Evolutionary conservation across 2,329 filamentous ascomycete species (phyloP).

Genomic region (Sclerotinia sclerotiorum): DNA sequence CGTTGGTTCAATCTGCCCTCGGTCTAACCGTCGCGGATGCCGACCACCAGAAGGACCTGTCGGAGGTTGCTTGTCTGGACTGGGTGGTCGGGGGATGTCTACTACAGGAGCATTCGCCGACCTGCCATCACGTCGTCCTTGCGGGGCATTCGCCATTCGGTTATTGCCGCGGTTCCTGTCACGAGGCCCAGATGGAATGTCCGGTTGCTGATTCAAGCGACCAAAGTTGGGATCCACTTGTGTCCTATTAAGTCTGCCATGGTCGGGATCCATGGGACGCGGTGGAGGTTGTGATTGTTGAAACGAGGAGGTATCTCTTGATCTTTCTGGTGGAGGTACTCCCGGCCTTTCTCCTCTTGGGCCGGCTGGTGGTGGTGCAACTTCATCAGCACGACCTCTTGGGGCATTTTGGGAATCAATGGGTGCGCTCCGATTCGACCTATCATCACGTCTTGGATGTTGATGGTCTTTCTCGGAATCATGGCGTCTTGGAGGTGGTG

Average conservation of each 20-base stretch:
- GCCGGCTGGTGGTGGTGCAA: slow-evolving; percentile 37
- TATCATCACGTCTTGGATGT: slow-evolving; percentile 39
- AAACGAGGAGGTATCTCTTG: slow-evolving; percentile 41
- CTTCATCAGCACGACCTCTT: slow-evolving; percentile 34
- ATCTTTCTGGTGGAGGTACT: slow-evolving; percentile 42
- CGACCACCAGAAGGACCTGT: slow-evolving; percentile 40
- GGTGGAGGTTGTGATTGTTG: slow-evolving; percentile 41
- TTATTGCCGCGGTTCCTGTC: slow-evolving; percentile 47
- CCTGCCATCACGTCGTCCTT: slow-evolving; percentile 32
- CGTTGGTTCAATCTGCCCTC: slow-evolving; percentile 35
- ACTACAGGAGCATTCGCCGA: slow-evolving; percentile 14
- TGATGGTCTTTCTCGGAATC: slow-evolving; percentile 44
- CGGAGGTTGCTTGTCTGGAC: slow-evolving; percentile 40
- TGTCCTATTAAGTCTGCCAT: slow-evolving; percentile 47
- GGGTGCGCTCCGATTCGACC: slow-evolving; percentile 29
- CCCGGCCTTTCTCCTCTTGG: slow-evolving; percentile 45
- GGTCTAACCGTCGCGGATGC: slow-evolving; percentile 32
- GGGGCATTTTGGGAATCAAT: slow-evolving; percentile 30
- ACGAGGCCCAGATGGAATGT: slow-evolving; percentile 56
- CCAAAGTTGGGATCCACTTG: slow-evolving; percentile 64
- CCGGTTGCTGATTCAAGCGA: slow-evolving; percentile 55
- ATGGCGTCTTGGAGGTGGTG: slow-evolving; percentile 55
- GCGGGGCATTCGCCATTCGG: slow-evolving; percentile 29
- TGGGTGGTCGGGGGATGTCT: slow-evolving; percentile 37
- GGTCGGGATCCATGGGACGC: slow-evolving; percentile 49